These are phyloP conservation scores for Penicillium alfredii DNA, from an alignment of 495 filamentous ascomycete species.

Conservation along the genomic window DNA sequence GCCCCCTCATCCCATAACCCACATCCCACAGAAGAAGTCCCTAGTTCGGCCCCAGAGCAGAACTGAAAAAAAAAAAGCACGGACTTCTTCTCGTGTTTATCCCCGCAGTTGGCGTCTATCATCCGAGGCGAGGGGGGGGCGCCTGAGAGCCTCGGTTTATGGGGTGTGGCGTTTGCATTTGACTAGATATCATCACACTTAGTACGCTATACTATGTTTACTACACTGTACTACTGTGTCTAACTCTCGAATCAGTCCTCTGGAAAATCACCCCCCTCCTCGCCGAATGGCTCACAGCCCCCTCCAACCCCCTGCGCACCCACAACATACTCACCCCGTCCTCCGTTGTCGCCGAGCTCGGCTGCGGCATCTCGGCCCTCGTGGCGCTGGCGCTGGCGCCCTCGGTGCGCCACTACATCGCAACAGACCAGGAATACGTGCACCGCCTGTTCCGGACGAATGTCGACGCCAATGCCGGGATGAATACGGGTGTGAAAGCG, in stretches of 20 bases:
- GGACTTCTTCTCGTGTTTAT: too few relatives aligned
- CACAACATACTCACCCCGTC: constrained; percentile 45
- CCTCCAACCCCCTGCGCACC: constrained; percentile 59
- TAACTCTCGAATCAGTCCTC: constrained; percentile 56
- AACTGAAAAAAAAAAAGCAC: not conserved
- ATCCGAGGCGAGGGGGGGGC: too few relatives aligned
- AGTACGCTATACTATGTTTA: too few relatives aligned
- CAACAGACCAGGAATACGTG: constrained; percentile 88
- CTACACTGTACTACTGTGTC: too few relatives aligned
- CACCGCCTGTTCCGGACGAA: constrained; percentile 69
- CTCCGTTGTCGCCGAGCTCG: constrained; percentile 71
- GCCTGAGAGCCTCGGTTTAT: too few relatives aligned
- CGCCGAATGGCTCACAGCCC: constrained; percentile 68
- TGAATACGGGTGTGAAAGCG: too few relatives aligned
- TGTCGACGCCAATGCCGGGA: constrained; percentile 53
- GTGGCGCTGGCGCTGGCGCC: constrained; percentile 61
- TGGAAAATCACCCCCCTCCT: constrained; percentile 92
- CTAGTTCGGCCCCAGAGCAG: too few relatives aligned
- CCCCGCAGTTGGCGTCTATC: too few relatives aligned
- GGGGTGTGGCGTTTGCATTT: too few relatives aligned
- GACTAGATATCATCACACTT: too few relatives aligned
- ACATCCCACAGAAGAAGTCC: too few relatives aligned
- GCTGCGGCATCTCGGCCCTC: constrained; percentile 78
- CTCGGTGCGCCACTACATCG: constrained; percentile 58
- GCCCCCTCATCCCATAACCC: too few relatives aligned